These are phyloP conservation scores for Aspergillus sp. DNA, from an alignment of 2,329 filamentous ascomycete species.

Conservation along the genomic window DNA sequence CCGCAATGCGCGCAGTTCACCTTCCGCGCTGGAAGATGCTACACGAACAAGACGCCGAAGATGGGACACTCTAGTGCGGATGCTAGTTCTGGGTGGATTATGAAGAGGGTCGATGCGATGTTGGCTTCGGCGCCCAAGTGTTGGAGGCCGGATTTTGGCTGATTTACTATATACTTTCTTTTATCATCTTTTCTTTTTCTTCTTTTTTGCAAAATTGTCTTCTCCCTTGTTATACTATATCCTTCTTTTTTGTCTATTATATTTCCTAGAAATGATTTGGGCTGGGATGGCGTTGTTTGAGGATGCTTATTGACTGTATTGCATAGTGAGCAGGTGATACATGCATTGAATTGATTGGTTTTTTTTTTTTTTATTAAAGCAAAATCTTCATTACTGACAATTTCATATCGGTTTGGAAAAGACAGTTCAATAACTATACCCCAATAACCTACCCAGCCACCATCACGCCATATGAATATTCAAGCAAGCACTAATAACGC, in stretches of 20 bases:
- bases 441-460: too few species aligned
- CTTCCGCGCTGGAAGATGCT: slow-evolving; percentile 24
- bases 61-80: slow-evolving; percentile 20
- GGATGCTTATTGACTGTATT: neutral
- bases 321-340: neutral
- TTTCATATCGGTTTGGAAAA: too few species aligned
- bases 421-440: too few species aligned
- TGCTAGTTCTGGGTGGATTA: slow-evolving; percentile 27
- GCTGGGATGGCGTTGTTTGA: neutral
- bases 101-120: slow-evolving; percentile 22
- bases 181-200: slow-evolving; percentile 1
- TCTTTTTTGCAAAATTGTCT: neutral
- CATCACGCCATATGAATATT: too few species aligned
- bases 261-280: neutral
- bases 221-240: slow-evolving; percentile 1
- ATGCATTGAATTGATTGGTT: neutral
- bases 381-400: neutral
- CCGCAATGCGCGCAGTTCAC: slow-evolving; percentile 26
- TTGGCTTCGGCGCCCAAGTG: slow-evolving; percentile 22
- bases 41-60: slow-evolving; percentile 23
- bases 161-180: slow-evolving; percentile 2
- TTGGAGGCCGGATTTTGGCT: slow-evolving; percentile 21
- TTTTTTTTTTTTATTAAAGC: neutral
- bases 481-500: neutral
- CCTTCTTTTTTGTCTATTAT: slow-evolving; percentile 1